These are phyloP conservation scores for Starmerella khaoyaiensis DNA, from an alignment of 805 yeast genomes.

Conservation along the genomic window DNA sequence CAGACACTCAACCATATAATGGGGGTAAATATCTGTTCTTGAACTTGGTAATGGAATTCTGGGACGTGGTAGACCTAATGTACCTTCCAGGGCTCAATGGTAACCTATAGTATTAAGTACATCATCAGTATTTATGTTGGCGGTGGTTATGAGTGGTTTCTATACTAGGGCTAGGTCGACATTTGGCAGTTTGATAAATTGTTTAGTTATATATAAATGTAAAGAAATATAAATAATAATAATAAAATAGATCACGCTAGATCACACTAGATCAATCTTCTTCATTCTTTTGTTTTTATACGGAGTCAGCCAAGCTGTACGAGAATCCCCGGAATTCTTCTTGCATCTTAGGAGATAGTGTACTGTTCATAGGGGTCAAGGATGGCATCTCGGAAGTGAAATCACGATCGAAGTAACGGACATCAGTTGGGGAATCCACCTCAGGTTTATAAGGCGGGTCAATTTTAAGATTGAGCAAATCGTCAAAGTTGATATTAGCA, in stretches of 20 bases:
- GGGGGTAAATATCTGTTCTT: too few relatives aligned
- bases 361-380: constrained; percentile 85
- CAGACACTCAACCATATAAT: too few relatives aligned
- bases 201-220: too few relatives aligned
- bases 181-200: too few relatives aligned
- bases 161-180: too few relatives aligned
- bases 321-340: constrained; percentile 97
- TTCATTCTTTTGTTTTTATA: constrained; percentile 7
- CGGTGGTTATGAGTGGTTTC: too few relatives aligned
- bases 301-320: constrained; percentile 33
- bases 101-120: too few relatives aligned
- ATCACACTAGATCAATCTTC: background rate
- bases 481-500: constrained; percentile 80
- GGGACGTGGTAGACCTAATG: too few relatives aligned
- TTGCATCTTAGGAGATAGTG: constrained; percentile 74
- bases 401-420: constrained; percentile 84
- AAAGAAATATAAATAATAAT: background rate
- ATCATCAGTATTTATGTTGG: too few relatives aligned
- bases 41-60: too few relatives aligned
- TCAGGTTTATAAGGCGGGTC: constrained; percentile 88
- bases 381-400: constrained; percentile 91
- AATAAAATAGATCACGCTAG: background rate
- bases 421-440: constrained; percentile 75
- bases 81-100: too few relatives aligned
- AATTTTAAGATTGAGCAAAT: constrained; percentile 53